phyloP scores from a whole-genome alignment of 2,329 filamentous ascomycete species.

The Passalora sequoiae region DNA sequence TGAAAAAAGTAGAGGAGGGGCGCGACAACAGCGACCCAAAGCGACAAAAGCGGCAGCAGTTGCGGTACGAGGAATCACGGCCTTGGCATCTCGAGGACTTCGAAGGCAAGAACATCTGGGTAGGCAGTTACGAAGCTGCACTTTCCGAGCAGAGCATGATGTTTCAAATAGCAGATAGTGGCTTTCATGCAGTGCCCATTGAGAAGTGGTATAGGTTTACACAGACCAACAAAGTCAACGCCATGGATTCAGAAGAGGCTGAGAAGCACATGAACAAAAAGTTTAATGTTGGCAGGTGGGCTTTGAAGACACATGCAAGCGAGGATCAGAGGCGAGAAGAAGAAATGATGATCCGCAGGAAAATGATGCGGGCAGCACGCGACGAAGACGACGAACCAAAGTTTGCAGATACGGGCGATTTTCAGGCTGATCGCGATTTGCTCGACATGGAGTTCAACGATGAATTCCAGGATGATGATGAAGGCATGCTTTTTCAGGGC shows the following conservation, averaged over 20 bases:
- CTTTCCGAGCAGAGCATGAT: conserved; percentile 77
- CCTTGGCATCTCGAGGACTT: conserved; percentile 98
- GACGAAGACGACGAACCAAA: conserved; percentile 39
- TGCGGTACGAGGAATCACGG: conserved; percentile 86
- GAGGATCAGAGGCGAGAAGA: conserved; percentile 55
- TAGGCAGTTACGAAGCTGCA: conserved; percentile 83
- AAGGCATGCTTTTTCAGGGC: conserved; percentile 70
- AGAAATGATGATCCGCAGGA: not conserved
- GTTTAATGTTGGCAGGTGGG: conserved; percentile 71
- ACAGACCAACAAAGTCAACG: conserved; percentile 57
- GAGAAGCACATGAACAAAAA: conserved; percentile 79
- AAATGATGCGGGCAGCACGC: conserved; percentile 23
- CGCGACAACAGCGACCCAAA: conserved; percentile 70
- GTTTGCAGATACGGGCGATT: conserved; percentile 34
- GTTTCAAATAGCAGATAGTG: conserved; percentile 64
- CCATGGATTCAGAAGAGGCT: conserved; percentile 74
- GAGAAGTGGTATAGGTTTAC: conserved; percentile 95
- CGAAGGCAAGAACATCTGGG: conserved; percentile 90
- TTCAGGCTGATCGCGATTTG: conserved; percentile 56
- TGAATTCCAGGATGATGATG: conserved; percentile 82
- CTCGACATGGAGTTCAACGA: conserved; percentile 63
- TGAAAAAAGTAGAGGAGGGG: conserved; percentile 80
- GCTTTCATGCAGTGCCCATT: conserved; percentile 78
- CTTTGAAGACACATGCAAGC: conserved; percentile 56
- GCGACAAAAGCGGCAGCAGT: conserved; percentile 60